Conservation (phyloP, 176 grass and related monocot species). For the Zea luxurians region DNA sequence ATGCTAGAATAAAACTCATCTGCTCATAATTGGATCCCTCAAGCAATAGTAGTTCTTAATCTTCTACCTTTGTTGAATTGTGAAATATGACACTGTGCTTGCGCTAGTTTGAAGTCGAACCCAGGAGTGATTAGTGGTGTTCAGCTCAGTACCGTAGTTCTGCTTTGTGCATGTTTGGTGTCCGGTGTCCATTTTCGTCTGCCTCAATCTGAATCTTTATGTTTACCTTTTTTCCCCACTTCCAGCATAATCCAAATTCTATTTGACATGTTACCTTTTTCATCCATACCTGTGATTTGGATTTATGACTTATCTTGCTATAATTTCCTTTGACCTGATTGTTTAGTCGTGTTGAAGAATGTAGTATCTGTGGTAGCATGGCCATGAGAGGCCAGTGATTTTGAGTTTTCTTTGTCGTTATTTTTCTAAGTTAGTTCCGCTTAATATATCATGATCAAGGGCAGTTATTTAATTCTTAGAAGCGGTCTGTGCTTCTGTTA, state of each 20-base stretch:
- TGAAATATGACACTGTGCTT: background rate
- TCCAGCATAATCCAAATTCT: constrained; percentile 4
- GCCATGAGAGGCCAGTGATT: background rate
- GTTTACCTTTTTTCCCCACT: constrained; percentile 8
- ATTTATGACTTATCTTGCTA: background rate
- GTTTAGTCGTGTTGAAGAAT: constrained; percentile 9
- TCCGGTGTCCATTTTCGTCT: constrained; percentile 22
- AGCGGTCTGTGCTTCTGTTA: constrained; percentile 20
- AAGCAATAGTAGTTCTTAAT: constrained; percentile 3
- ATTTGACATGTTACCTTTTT: constrained; percentile 8
- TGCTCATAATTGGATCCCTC: background rate
- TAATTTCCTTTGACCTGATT: constrained; percentile 19
- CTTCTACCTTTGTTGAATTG: constrained; percentile 12
- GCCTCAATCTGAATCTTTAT: constrained; percentile 2
- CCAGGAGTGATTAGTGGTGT: constrained; percentile 8
- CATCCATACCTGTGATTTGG: background rate
- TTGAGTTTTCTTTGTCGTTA: constrained; percentile 4
- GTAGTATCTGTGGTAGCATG: constrained; percentile 21
- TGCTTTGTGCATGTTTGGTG: background rate
- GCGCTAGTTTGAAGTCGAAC: background rate
- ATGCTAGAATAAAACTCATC: background rate
- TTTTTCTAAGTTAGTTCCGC: constrained; percentile 36
- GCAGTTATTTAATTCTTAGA: constrained; percentile 11
- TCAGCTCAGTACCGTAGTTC: background rate
- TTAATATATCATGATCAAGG: constrained; percentile 35